These are phyloP conservation scores for Blastosporella zonata DNA, from an alignment of 1,284 basidiomycete species.

Conservation along the genomic window DNA sequence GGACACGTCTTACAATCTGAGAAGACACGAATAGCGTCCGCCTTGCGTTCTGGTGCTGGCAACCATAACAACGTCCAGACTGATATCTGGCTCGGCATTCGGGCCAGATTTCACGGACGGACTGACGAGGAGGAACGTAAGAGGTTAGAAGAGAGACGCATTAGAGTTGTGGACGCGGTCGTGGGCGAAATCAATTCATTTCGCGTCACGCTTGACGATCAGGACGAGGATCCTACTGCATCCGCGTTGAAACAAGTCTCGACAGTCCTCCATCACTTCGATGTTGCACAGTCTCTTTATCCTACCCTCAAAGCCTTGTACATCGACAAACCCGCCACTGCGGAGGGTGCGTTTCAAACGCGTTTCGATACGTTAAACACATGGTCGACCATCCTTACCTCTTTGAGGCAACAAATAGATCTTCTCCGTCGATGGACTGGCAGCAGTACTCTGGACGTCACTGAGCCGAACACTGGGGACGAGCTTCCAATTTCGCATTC, in stretches of 20 bases:
- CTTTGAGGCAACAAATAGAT: constrained; percentile 73
- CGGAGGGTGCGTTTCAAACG: constrained; percentile 64
- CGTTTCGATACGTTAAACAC: constrained; percentile 86
- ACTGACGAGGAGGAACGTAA: constrained; percentile 82
- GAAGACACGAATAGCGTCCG: constrained; percentile 83
- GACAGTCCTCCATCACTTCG: constrained; percentile 73
- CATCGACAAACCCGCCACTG: constrained; percentile 71
- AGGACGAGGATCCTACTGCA: constrained; percentile 37
- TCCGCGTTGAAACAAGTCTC: constrained; percentile 72
- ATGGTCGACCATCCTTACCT: constrained; percentile 83
- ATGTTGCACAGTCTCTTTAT: constrained; percentile 85
- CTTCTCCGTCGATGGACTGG: constrained; percentile 90
- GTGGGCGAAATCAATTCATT: constrained; percentile 84
- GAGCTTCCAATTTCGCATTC: constrained; percentile 45
- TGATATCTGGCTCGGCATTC: constrained; percentile 87
- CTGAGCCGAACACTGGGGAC: constrained; percentile 63
- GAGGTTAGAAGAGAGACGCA: constrained; percentile 78
- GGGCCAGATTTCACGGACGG: constrained; percentile 81
- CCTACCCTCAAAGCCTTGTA: constrained; percentile 82
- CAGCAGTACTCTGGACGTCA: constrained; percentile 86
- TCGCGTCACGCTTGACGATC: constrained; percentile 42
- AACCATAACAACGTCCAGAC: constrained; percentile 65
- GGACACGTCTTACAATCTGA: constrained; percentile 94
- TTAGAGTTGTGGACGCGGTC: constrained; percentile 77
- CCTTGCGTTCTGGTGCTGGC: constrained; percentile 63